Evolutionary conservation across 495 filamentous ascomycete species (phyloP).

Genomic region (Talaromyces thailandensis): DNA sequence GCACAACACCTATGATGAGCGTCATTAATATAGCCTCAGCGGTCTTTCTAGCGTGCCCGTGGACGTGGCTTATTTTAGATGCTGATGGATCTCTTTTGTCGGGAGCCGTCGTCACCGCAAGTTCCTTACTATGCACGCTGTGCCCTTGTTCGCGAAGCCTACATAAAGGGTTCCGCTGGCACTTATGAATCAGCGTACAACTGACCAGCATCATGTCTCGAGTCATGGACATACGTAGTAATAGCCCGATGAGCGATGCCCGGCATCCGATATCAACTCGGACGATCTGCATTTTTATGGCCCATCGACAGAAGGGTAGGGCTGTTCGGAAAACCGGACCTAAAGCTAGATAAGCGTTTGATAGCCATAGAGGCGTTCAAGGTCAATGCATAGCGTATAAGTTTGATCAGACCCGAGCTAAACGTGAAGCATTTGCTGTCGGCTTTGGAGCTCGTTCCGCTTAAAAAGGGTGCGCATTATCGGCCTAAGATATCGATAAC

Average conservation of each 20-base stretch:
- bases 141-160: neutral
- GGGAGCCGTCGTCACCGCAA: neutral
- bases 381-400: no score
- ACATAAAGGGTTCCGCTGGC: neutral
- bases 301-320: neutral
- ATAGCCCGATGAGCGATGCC: neutral
- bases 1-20: neutral
- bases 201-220: neutral
- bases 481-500: no score
- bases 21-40: neutral
- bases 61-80: neutral
- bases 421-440: no score
- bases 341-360: no score
- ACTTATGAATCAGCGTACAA: neutral
- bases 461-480: no score
- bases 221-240: neutral
- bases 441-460: no score
- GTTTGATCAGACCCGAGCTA: no score
- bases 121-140: neutral
- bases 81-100: neutral
- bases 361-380: no score
- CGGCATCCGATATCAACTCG: neutral
- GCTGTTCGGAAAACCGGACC: no score
- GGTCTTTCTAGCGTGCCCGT: neutral
- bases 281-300: neutral